Conservation (phyloP, 306 rosid species). For the Dryas alaskensis region DNA sequence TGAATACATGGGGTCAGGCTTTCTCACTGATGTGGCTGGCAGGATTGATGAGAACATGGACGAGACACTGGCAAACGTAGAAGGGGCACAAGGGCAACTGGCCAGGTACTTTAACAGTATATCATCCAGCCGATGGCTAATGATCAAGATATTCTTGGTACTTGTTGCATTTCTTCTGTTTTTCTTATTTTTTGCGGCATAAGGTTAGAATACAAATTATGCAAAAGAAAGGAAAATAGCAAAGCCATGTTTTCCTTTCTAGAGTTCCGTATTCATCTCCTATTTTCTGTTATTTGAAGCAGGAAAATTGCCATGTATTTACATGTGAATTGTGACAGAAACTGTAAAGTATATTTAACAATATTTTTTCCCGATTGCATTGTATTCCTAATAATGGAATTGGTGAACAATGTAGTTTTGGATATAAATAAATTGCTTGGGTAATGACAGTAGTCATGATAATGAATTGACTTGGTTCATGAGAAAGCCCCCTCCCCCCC, state of each 20-base stretch:
- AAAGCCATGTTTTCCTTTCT: not conserved
- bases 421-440: too few species aligned
- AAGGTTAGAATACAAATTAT: not conserved
- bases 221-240: not conserved
- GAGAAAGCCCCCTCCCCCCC: too few species aligned
- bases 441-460: not conserved
- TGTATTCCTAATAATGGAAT: not conserved
- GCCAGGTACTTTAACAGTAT: slow-evolving; percentile 86
- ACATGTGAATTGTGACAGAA: not conserved
- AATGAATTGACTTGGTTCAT: not conserved
- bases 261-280: not conserved
- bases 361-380: not conserved
- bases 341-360: not conserved
- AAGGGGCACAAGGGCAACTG: slow-evolving; percentile 91
- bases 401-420: not conserved
- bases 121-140: slow-evolving; percentile 96
- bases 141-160: slow-evolving; percentile 98
- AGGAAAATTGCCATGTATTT: not conserved
- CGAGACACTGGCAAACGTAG: slow-evolving; percentile 78
- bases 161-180: slow-evolving; percentile 78
- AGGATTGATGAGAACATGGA: slow-evolving; percentile 98
- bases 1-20: not conserved
- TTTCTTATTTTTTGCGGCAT: slow-evolving; percentile 95
- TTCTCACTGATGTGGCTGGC: slow-evolving; percentile 20
- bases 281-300: not conserved